phyloP scores from a whole-genome alignment of 75 land plant genomes.

The Larix kaempferi region DNA sequence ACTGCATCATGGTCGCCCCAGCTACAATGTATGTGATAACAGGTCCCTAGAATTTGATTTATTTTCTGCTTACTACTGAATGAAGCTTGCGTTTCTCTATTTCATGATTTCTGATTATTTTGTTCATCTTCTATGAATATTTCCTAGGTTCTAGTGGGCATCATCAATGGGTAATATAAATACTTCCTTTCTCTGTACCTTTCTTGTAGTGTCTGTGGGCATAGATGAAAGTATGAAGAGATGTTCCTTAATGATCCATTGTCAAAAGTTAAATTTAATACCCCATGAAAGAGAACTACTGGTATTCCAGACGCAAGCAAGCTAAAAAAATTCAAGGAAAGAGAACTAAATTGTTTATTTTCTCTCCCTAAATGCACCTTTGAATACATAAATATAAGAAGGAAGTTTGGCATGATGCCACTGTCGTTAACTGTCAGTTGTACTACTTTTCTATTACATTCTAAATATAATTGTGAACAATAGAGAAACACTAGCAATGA shows the following conservation, averaged over 20 bases:
- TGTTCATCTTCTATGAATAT: no score
- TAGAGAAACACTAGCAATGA: neutral
- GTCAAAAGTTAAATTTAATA: neutral
- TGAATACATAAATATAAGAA: neutral
- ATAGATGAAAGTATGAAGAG: neutral
- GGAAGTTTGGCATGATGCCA: neutral
- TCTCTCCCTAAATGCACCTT: neutral
- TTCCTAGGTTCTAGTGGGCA: no score
- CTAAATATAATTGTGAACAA: neutral
- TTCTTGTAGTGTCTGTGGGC: neutral
- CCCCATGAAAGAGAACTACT: neutral
- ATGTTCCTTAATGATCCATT: neutral
- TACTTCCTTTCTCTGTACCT: neutral
- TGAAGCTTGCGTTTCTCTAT: no score
- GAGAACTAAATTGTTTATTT: neutral
- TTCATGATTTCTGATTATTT: no score
- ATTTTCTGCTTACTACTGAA: no score
- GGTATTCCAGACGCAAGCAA: neutral
- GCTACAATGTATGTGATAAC: no score
- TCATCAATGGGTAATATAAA: no score
- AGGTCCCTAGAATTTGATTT: no score
- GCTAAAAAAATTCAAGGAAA: neutral
- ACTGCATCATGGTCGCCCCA: no score
- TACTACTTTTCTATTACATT: neutral
- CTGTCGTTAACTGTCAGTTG: neutral